phyloP scores from a whole-genome alignment of 192 early-diverging fungal species.

The Rhizophagus sp. region DNA sequence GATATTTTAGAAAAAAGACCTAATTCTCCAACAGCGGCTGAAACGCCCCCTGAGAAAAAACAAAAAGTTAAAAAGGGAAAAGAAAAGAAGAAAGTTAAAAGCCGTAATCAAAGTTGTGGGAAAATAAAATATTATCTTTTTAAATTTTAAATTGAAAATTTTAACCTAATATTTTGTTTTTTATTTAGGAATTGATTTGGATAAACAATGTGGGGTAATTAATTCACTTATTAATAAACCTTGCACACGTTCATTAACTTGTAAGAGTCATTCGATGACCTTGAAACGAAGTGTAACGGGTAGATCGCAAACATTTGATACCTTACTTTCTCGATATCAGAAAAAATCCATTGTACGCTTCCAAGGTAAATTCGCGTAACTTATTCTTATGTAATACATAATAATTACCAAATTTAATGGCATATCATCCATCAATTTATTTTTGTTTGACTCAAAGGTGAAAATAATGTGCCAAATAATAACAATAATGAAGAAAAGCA shows the following conservation, averaged over 20 bases:
- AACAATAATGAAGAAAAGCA: no score
- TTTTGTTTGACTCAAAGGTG: no score
- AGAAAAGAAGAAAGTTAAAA: constrained; percentile 53
- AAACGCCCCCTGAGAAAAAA: constrained; percentile 43
- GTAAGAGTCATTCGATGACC: constrained; percentile 92
- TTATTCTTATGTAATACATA: background rate
- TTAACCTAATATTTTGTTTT: background rate
- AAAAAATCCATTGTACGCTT: constrained; percentile 62
- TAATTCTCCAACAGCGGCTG: background rate
- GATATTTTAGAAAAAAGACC: background rate
- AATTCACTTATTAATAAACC: constrained; percentile 53
- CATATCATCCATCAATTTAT: no score
- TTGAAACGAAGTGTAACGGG: constrained; percentile 83
- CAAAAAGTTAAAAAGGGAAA: constrained; percentile 61
- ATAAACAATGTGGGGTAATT: constrained; percentile 88
- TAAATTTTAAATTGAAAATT: background rate
- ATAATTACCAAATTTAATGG: no score
- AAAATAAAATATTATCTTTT: background rate
- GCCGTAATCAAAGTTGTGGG: constrained; percentile 50
- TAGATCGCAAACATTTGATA: constrained; percentile 83
- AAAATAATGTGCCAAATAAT: no score
- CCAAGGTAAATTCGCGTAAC: constrained; percentile 50
- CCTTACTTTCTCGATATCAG: constrained; percentile 72
- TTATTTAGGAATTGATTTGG: constrained; percentile 69
- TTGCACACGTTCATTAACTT: constrained; percentile 88